Conservation (phyloP, 2,329 filamentous ascomycete species). For the Fusarium guadeloupense region DNA sequence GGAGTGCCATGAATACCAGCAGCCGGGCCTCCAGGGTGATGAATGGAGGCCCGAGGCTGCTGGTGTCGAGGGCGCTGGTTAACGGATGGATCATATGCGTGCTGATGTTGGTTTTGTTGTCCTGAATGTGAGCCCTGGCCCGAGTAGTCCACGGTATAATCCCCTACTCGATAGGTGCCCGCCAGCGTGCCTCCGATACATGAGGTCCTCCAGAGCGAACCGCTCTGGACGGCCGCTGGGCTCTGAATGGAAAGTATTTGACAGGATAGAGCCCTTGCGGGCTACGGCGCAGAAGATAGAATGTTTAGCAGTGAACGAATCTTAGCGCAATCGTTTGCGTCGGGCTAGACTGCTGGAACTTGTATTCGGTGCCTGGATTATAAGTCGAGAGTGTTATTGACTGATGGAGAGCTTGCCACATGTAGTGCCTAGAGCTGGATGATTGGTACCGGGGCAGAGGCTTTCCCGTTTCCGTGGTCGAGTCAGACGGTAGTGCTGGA, state of each 20-base stretch:
- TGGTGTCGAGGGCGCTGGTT: conserved; percentile 49
- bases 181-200: conserved; percentile 77
- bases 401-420: conserved; percentile 41
- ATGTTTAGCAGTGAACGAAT: conserved; percentile 38
- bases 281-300: conserved; percentile 53
- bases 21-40: conserved; percentile 55
- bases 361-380: conserved; percentile 36
- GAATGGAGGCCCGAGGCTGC: conserved; percentile 58
- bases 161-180: conserved; percentile 76
- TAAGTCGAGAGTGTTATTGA: conserved; percentile 41
- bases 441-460: conserved; percentile 39
- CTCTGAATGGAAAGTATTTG: conserved; percentile 69
- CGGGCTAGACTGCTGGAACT: conserved; percentile 31
- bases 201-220: conserved; percentile 80
- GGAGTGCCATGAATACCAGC: conserved; percentile 58
- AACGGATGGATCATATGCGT: conserved; percentile 66
- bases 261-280: conserved; percentile 62
- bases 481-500: conserved; percentile 40
- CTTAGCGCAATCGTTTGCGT: conserved; percentile 42
- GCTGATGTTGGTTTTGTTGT: conserved; percentile 70
- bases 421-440: conserved; percentile 35
- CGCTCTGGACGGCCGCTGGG: conserved; percentile 77
- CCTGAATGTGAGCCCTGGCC: conserved; percentile 72
- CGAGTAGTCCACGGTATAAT: conserved; percentile 80
- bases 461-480: conserved; percentile 44